Evolutionary conservation across 176 grass and related monocot genomes (phyloP).

Genomic region (Triticum monococcum): DNA sequence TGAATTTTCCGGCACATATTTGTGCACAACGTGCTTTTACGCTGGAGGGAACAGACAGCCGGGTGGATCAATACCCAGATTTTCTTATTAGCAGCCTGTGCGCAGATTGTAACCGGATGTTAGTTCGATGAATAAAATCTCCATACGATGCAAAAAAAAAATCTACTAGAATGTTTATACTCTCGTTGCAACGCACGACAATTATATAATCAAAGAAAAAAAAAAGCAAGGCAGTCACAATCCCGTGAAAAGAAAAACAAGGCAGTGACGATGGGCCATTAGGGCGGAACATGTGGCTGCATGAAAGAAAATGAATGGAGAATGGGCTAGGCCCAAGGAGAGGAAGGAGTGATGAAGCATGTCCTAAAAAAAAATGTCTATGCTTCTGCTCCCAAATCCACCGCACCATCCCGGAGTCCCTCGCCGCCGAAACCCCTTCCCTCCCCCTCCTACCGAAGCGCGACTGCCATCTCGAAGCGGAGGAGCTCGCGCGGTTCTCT

Average conservation of each 20-base stretch:
- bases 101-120: too few species aligned
- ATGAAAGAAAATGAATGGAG: background rate
- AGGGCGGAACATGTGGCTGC: background rate
- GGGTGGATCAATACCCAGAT: too few species aligned
- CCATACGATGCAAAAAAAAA: too few species aligned
- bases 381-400: constrained; percentile 21
- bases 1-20: too few species aligned
- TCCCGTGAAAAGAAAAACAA: background rate
- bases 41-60: too few species aligned
- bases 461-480: constrained; percentile 4
- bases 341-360: background rate
- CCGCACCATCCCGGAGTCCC: constrained; percentile 16
- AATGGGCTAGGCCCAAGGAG: constrained; percentile 8
- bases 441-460: background rate
- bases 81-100: too few species aligned
- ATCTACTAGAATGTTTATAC: too few species aligned
- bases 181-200: too few species aligned
- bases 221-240: too few species aligned
- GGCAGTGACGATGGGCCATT: background rate
- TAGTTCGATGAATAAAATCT: too few species aligned
- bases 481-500: constrained; percentile 13
- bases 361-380: background rate
- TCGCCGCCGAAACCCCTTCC: constrained; percentile 21
- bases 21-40: too few species aligned
- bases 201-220: too few species aligned